These are phyloP conservation scores for Kwoniella heveanensis DNA, from an alignment of 768 basidiomycete genomes.

Conservation along the genomic window DNA sequence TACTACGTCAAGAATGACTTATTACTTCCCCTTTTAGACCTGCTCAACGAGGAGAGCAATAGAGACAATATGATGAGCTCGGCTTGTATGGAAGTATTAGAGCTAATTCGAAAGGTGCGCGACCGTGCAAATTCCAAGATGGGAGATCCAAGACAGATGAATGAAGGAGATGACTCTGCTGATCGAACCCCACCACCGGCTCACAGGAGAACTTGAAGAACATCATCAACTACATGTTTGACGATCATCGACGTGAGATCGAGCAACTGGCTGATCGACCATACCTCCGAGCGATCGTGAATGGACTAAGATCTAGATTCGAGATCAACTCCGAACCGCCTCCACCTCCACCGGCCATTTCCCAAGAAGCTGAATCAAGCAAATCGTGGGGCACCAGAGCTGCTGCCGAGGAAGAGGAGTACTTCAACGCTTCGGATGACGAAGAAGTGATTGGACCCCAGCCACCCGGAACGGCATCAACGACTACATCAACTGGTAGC, in stretches of 20 bases:
- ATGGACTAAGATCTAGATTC: conserved; percentile 59
- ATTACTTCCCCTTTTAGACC: conserved; percentile 76
- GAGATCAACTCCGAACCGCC: conserved; percentile 83
- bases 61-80: conserved; percentile 91
- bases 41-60: conserved; percentile 77
- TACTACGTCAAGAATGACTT: conserved; percentile 84
- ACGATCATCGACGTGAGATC: conserved; percentile 68
- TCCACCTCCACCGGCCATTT: conserved; percentile 32
- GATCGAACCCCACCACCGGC: too few relatives aligned
- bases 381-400: conserved; percentile 55
- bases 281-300: conserved; percentile 61
- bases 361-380: conserved; percentile 30
- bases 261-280: conserved; percentile 69
- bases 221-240: conserved; percentile 80
- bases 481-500: neutral
- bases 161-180: too few relatives aligned
- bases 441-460: conserved; percentile 58
- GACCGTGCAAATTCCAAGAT: too few relatives aligned
- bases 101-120: conserved; percentile 86
- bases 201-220: conserved; percentile 83
- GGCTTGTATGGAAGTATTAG: conserved; percentile 94
- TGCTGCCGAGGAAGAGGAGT: conserved; percentile 84
- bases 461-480: neutral
- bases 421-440: conserved; percentile 87
- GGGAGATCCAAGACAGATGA: too few relatives aligned